Evolutionary conservation across 2,329 filamentous ascomycete species (phyloP).

Genomic region (Hymenoscyphus repandus): DNA sequence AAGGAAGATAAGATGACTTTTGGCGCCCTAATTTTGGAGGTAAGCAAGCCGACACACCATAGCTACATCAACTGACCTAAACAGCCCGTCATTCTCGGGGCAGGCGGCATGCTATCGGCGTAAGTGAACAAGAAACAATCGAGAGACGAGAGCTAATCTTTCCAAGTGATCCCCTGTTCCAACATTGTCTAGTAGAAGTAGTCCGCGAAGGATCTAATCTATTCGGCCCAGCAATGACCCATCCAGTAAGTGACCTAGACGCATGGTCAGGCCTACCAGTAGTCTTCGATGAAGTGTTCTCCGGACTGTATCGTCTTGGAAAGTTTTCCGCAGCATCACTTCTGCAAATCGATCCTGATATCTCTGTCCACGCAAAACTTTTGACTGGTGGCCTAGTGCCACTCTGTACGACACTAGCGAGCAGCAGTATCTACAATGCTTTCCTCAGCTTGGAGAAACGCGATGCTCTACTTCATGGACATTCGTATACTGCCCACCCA

Average conservation of each 20-base stretch:
- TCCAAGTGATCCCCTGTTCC: conserved; percentile 71
- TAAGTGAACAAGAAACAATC: conserved; percentile 37
- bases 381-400: conserved; percentile 77
- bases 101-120: conserved; percentile 79
- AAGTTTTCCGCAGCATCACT: conserved; percentile 66
- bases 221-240: conserved; percentile 10
- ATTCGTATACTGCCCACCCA: conserved; percentile 82
- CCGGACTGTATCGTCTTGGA: conserved; percentile 76
- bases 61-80: background rate
- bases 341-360: conserved; percentile 63
- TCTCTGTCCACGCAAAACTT: conserved; percentile 77
- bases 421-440: conserved; percentile 64
- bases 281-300: conserved; percentile 84
- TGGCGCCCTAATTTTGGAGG: conserved; percentile 71
- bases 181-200: conserved; percentile 62
- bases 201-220: conserved; percentile 50
- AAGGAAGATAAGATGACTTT: conserved; percentile 57
- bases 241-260: conserved; percentile 15
- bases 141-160: background rate
- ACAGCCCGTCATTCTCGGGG: conserved; percentile 67
- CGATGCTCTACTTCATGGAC: conserved; percentile 75
- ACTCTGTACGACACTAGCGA: conserved; percentile 70
- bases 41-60: background rate
- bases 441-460: conserved; percentile 70
- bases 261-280: conserved; percentile 71